Conservation (phyloP, 208 protist species). For the Leishmania guyanensis region DNA sequence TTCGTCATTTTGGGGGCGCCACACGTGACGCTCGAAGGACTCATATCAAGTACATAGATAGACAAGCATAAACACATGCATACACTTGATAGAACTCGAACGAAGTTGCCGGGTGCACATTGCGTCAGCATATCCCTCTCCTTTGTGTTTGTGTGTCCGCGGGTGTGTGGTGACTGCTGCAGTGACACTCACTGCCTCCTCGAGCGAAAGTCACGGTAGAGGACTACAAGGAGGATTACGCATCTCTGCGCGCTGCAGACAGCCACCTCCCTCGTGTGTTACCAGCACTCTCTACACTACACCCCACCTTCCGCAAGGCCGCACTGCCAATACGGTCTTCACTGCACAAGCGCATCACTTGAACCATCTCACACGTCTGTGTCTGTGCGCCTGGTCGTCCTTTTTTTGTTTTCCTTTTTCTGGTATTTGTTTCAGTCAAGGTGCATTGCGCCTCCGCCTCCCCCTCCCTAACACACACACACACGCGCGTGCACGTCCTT, state of each 20-base stretch:
- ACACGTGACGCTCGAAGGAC: background rate
- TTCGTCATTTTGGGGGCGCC: background rate
- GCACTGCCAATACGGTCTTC: background rate
- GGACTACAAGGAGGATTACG: background rate
- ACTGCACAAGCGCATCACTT: background rate
- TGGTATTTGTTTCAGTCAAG: background rate
- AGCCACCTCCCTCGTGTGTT: background rate
- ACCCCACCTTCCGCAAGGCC: background rate
- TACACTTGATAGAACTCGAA: background rate
- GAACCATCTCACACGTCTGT: background rate
- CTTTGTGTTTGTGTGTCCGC: background rate
- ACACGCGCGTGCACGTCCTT: background rate
- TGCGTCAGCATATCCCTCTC: background rate
- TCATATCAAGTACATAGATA: slow-evolving; percentile 3
- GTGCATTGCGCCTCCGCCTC: background rate
- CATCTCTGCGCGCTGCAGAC: background rate
- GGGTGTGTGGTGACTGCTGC: background rate
- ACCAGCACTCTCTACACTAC: background rate
- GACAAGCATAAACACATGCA: background rate
- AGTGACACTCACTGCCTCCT: background rate
- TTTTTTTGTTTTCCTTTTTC: background rate
- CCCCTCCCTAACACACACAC: background rate
- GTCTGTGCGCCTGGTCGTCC: background rate
- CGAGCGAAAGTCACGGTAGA: background rate
- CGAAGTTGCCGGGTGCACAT: background rate